Conservation (phyloP, 2,329 filamentous ascomycete species). For the Chaetomium olivaceum region DNA sequence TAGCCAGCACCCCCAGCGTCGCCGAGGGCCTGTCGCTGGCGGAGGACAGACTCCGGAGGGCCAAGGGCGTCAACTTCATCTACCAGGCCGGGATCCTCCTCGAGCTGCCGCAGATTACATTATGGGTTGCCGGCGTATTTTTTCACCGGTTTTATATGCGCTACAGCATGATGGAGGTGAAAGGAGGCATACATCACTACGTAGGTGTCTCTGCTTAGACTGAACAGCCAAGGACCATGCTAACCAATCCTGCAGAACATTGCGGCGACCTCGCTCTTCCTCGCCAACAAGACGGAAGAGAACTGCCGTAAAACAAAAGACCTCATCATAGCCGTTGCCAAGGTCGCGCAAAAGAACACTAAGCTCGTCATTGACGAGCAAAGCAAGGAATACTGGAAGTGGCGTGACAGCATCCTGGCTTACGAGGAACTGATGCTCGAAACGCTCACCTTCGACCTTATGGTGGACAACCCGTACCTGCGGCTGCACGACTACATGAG, state of each 20-base stretch:
- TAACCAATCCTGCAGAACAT: constrained; percentile 59
- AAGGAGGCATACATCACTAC: constrained; percentile 83
- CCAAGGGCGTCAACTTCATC: constrained; percentile 96
- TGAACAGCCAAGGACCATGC: not conserved
- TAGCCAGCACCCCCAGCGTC: constrained; percentile 79
- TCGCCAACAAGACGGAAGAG: constrained; percentile 96
- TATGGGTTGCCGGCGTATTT: constrained; percentile 90
- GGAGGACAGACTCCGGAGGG: constrained; percentile 77
- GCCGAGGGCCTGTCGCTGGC: constrained; percentile 75
- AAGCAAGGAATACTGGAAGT: constrained; percentile 97
- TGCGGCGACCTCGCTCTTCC: constrained; percentile 85
- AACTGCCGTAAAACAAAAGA: constrained; percentile 96
- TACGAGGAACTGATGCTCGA: constrained; percentile 94
- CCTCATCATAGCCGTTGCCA: constrained; percentile 88
- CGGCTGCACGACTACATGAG: constrained; percentile 75
- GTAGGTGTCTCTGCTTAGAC: constrained; percentile 51
- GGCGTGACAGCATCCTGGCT: constrained; percentile 89
- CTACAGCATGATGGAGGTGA: constrained; percentile 73
- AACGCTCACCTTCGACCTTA: constrained; percentile 88
- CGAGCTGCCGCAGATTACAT: constrained; percentile 85
- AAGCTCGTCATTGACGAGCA: constrained; percentile 92
- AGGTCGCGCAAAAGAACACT: constrained; percentile 91
- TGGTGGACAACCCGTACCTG: constrained; percentile 84
- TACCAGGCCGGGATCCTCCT: constrained; percentile 90
- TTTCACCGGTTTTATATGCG: constrained; percentile 97